Evolutionary conservation across 2,329 filamentous ascomycete species (phyloP).

Genomic region (Trichoderma sp.): DNA sequence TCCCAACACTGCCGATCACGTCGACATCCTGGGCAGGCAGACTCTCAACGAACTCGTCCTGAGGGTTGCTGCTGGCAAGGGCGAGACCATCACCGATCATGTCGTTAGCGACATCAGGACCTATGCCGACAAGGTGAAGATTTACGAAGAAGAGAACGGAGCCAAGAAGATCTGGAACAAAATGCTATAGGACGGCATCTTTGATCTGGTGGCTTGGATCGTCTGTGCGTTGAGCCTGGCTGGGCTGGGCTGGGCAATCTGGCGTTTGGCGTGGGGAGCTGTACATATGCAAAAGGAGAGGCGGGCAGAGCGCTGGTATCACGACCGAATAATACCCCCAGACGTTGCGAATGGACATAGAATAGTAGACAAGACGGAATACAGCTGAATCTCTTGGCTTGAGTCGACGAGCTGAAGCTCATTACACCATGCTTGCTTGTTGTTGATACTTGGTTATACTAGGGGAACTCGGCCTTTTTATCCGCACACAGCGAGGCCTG

Average conservation of each 20-base stretch:
- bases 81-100: constrained; percentile 74
- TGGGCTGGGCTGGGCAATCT: constrained; percentile 20
- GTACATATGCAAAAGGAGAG: constrained; percentile 8
- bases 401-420: not conserved
- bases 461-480: not conserved
- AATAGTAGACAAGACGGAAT: constrained; percentile 14
- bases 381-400: not conserved
- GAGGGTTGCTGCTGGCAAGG: constrained; percentile 80
- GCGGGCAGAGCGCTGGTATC: constrained; percentile 9
- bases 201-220: not conserved
- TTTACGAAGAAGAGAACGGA: constrained; percentile 66
- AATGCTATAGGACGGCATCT: not conserved
- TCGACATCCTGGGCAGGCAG: constrained; percentile 89
- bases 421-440: too few species aligned
- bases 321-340: constrained; percentile 19
- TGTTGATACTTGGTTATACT: not conserved
- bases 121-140: constrained; percentile 81
- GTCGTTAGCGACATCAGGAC: constrained; percentile 79
- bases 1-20: constrained; percentile 80
- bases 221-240: not conserved
- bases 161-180: not conserved
- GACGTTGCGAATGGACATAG: constrained; percentile 18
- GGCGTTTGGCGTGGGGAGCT: constrained; percentile 27
- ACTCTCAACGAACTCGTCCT: constrained; percentile 90
- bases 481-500: not conserved